Conservation (phyloP, 1,139 yeast genomes). For the Geotrichum aggregatum region DNA sequence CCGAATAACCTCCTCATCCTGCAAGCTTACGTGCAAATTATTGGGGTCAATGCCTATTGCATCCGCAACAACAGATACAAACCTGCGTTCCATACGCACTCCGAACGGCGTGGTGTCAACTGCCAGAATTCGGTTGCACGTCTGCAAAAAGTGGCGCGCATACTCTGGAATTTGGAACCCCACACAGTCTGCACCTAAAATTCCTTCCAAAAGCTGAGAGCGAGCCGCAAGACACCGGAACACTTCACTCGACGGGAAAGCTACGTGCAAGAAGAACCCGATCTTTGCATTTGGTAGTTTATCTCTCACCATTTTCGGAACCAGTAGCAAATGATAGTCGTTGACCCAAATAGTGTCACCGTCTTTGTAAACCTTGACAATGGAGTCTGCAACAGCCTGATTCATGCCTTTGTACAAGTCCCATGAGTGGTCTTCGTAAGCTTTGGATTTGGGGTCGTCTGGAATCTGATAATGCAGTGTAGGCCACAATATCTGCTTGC, state of each 20-base stretch:
- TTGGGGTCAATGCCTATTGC: slow-evolving; percentile 88
- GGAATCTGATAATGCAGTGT: slow-evolving; percentile 95
- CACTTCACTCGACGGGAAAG: slow-evolving; percentile 94
- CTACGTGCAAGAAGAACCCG: slow-evolving; percentile 87
- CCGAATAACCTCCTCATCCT: slow-evolving; percentile 51
- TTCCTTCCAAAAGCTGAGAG: slow-evolving; percentile 68
- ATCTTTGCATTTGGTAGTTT: slow-evolving; percentile 77
- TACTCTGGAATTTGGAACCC: slow-evolving; percentile 91
- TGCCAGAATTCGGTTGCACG: slow-evolving; percentile 76
- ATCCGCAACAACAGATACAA: slow-evolving; percentile 60
- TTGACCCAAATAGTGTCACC: slow-evolving; percentile 86
- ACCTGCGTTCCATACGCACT: slow-evolving; percentile 60
- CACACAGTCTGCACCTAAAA: slow-evolving; percentile 83
- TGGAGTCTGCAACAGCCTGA: slow-evolving; percentile 72
- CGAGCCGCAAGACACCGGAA: slow-evolving; percentile 92
- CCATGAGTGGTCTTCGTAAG: slow-evolving; percentile 96
- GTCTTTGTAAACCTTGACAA: slow-evolving; percentile 59
- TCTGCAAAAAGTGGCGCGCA: slow-evolving; percentile 87
- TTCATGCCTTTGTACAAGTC: slow-evolving; percentile 72
- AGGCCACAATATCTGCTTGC: slow-evolving; percentile 95
- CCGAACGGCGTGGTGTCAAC: slow-evolving; percentile 69
- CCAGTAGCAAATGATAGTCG: slow-evolving; percentile 85
- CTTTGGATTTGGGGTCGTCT: slow-evolving; percentile 88
- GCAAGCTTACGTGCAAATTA: slow-evolving; percentile 47
- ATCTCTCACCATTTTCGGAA: slow-evolving; percentile 78